Percentiles rank a stretch among this genome's conserved stretches.
Conservation (phyloP, 345 rosid species). For the Combretum micranthum region DNA sequence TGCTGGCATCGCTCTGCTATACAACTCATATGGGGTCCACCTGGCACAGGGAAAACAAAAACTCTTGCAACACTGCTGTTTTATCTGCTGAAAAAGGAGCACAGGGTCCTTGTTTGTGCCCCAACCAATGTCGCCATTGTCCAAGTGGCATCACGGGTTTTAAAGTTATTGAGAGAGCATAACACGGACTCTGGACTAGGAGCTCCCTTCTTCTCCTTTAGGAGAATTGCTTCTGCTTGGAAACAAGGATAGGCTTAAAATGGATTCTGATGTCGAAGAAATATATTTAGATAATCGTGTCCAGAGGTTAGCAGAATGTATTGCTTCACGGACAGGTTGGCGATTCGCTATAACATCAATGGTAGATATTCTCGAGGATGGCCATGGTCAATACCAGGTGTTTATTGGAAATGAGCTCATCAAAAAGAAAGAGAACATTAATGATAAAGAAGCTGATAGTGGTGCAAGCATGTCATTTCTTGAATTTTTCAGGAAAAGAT, state of each 20-base stretch:
- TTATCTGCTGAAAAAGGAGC: slow-evolving; percentile 11
- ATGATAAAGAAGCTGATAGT: slow-evolving; percentile 7
- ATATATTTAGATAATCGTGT: slow-evolving; percentile 40
- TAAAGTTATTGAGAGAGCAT: slow-evolving; percentile 11
- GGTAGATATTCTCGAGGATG: slow-evolving; percentile 20
- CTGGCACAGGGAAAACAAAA: slow-evolving; percentile 22
- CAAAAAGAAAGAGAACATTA: background rate
- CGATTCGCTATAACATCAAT: slow-evolving; percentile 12
- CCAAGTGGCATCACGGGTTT: slow-evolving; percentile 18
- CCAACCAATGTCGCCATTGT: slow-evolving; percentile 18
- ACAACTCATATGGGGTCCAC: slow-evolving; percentile 23
- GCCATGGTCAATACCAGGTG: slow-evolving; percentile 15
- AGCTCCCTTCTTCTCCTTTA: too few species aligned
- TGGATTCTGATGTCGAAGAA: slow-evolving; percentile 19
- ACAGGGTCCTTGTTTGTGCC: slow-evolving; percentile 20
- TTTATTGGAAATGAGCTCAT: slow-evolving; percentile 18
- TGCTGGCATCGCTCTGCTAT: slow-evolving; percentile 5
- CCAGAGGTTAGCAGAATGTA: slow-evolving; percentile 19
- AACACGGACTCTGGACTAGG: too few species aligned
- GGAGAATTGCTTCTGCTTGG: too few species aligned
- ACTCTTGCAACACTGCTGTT: slow-evolving; percentile 12
- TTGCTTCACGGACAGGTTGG: slow-evolving; percentile 22
- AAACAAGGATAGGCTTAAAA: slow-evolving; percentile 28
- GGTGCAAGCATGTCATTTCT: slow-evolving; percentile 17
- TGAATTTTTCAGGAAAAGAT: slow-evolving; percentile 16